Percentiles rank a stretch among this genome's conserved stretches.
Conservation (phyloP, 495 filamentous ascomycete genomes). For the Penicillium cosmopolitanum region DNA sequence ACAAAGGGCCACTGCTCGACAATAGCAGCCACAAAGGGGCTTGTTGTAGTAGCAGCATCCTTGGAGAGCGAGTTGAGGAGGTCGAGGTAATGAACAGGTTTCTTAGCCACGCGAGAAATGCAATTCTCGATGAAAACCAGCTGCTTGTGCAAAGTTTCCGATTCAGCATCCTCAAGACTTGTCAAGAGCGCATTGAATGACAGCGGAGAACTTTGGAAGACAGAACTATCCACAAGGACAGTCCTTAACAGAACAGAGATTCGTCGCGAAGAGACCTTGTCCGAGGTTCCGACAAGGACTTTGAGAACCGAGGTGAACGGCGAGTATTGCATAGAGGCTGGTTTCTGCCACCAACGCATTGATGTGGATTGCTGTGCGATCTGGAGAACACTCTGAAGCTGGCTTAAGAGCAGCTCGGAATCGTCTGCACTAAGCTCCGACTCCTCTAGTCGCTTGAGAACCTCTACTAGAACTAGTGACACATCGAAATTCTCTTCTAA, state of each 20-base stretch:
- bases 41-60: constrained; percentile 39
- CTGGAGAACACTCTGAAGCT: constrained; percentile 74
- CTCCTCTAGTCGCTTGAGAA: constrained; percentile 57
- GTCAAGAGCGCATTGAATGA: constrained; percentile 43
- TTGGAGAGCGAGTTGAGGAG: constrained; percentile 40
- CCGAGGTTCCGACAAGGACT: constrained; percentile 40
- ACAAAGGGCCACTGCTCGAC: constrained; percentile 79
- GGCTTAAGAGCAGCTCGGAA: constrained; percentile 60
- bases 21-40: constrained; percentile 65
- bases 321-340: constrained; percentile 52
- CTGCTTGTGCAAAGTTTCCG: constrained; percentile 34
- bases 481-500: constrained; percentile 86
- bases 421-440: constrained; percentile 36
- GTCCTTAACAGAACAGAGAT: constrained; percentile 37
- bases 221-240: constrained; percentile 42
- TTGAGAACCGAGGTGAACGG: constrained; percentile 52
- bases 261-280: constrained; percentile 38
- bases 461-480: constrained; percentile 69
- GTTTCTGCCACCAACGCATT: constrained; percentile 81
- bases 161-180: constrained; percentile 49
- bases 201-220: constrained; percentile 32
- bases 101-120: constrained; percentile 66
- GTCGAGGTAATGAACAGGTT: constrained; percentile 76
- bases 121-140: constrained; percentile 79
- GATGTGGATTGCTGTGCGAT: constrained; percentile 77